phyloP scores from a whole-genome alignment of 106 monocot species.

The Allium sativum region DNA sequence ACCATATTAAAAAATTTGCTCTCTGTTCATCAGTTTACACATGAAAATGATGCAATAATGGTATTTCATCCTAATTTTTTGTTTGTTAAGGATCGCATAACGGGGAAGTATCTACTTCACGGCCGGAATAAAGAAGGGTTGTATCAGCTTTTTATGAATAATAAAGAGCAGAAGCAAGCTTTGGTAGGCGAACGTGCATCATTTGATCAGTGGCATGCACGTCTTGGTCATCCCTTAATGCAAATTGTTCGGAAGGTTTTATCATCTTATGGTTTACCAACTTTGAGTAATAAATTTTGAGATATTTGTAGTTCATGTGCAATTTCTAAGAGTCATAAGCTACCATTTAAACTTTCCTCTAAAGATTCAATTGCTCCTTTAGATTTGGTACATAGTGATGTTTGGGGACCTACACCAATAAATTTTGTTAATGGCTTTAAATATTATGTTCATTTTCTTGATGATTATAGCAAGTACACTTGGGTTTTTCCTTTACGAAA shows the following conservation, averaged over 20 bases:
- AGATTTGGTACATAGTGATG: slow-evolving; percentile 1
- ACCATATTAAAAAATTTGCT: neutral
- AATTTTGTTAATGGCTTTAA: neutral
- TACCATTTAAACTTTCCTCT: neutral
- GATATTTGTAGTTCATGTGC: neutral
- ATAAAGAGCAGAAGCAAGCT: neutral
- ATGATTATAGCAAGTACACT: neutral
- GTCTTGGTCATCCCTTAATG: neutral
- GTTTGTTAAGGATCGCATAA: neutral
- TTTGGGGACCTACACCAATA: slow-evolving; percentile 1
- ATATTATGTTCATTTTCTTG: neutral
- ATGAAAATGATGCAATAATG: neutral
- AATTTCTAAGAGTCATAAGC: neutral
- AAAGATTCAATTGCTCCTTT: neutral
- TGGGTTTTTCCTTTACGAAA: neutral
- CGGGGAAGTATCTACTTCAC: neutral
- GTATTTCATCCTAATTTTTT: slow-evolving; percentile 4
- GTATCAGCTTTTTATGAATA: neutral
- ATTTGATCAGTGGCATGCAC: neutral
- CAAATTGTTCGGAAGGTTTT: neutral
- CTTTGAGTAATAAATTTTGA: neutral
- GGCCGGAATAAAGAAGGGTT: neutral
- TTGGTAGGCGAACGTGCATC: neutral
- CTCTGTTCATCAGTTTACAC: neutral
- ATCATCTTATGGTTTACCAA: neutral